Base-by-base conservation (phyloP, 192 early-diverging fungal genomes). In the Mortierella antarctica region DNA sequence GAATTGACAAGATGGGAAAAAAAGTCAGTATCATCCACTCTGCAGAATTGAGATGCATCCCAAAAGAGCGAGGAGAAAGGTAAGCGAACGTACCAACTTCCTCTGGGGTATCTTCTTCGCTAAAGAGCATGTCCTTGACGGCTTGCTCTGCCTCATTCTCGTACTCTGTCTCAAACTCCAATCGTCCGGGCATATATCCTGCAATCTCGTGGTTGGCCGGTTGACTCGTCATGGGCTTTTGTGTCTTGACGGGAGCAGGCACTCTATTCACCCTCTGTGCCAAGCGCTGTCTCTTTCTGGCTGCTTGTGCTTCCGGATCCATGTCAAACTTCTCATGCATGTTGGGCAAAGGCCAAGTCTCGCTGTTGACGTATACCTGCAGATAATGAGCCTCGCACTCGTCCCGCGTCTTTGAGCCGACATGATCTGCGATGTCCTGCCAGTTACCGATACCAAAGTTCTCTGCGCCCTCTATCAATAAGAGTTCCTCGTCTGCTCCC, bases 371-470 rank as follows among this genome's bases (percentile, higher is more conserved):
- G 76, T 96, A 99, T 4, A 95, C 90, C 17, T 92, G 82, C 40
- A 94, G 70, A 82, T 99, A 99, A 73, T 99, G 98, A 55, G 90
- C 85, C 61, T 94, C 94, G 74, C 94, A 94, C 76, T 98, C 95
- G 56, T 93, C 89, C 59, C 92, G 91, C 18, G 90, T 92, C 75
- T 96, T 96, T 44, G 96, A 96, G 15, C 96, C 95, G 31, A 98
- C 93, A 69, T 96, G 94, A 59, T 96, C 95, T 0, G 96, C 92
- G 44, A 97, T 93, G 56, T 96, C 95, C 73, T 94, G 93, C 96
- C 97, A 99, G 85, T 98, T 99, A 45, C 98, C 98, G 64, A 98
- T 90, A 21, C 98, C 98, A 83, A 91, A 95, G 75, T 93, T 89
- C 82, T 96, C 93, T 54, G 95, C 87, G 7, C 92, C 95, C 65